phyloP scores from a whole-genome alignment of 2,329 filamentous ascomycete genomes.

The Colletotrichum cordylinicola region DNA sequence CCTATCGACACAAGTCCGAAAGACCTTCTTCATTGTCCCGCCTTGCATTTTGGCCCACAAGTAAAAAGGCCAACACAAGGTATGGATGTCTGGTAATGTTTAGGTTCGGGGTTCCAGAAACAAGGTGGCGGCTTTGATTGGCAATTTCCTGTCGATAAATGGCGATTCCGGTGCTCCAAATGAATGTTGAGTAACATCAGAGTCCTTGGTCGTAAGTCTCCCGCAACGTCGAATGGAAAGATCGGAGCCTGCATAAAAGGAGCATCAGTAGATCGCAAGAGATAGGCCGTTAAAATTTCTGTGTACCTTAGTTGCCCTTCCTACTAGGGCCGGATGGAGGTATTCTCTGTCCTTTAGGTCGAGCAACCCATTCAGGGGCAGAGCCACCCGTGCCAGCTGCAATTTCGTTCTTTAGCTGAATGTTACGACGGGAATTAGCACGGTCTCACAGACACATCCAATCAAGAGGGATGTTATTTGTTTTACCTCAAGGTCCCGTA shows the following conservation, averaged over 20 bases:
- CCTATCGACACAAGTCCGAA: not conserved
- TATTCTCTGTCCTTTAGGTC: not conserved
- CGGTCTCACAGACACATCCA: too few species aligned
- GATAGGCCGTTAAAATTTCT: fast-evolving
- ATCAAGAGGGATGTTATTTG: fast-evolving
- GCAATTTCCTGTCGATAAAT: not conserved
- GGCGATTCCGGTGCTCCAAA: not conserved
- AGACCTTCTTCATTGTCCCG: not conserved
- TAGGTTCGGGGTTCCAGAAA: not conserved
- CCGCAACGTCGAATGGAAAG: not conserved
- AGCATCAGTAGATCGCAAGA: fast-evolving
- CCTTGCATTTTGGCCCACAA: fast-evolving
- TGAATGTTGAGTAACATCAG: not conserved
- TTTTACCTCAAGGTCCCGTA: not conserved
- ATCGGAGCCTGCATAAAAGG: not conserved
- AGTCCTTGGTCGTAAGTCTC: not conserved
- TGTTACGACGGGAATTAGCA: fast-evolving
- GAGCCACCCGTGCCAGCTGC: not conserved
- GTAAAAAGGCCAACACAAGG: fast-evolving
- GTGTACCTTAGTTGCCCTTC: not conserved
- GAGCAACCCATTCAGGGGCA: not conserved
- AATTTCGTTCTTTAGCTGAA: not conserved
- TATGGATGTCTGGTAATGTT: not conserved
- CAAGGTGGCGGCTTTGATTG: not conserved
- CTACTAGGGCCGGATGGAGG: not conserved